phyloP scores from a whole-genome alignment of 441 rosid species.

The Daphne laureola region DNA sequence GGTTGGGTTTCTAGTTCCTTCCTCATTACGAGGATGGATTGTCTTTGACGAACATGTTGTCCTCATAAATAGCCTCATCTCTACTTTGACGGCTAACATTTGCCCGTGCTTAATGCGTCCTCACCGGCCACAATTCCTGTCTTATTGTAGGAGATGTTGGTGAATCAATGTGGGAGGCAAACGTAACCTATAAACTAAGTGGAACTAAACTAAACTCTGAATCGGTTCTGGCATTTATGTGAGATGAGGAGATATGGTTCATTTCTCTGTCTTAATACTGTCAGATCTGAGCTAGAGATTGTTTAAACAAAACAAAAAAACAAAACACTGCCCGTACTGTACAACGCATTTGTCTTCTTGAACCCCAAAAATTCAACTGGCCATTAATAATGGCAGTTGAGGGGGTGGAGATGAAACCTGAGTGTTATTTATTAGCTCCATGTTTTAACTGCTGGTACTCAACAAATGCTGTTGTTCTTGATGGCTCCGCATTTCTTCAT shows the following conservation, averaged over 20 bases:
- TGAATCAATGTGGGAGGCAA: no score
- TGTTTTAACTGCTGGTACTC: slow-evolving; percentile 12
- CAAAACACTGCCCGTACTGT: slow-evolving; percentile 12
- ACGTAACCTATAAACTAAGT: no score
- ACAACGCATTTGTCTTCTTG: slow-evolving; percentile 1
- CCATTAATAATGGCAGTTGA: slow-evolving; percentile 36
- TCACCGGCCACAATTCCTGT: no score
- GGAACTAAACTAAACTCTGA: no score
- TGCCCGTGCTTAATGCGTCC: no score
- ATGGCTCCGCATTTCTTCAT: slow-evolving; percentile 46
- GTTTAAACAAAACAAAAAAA: no score
- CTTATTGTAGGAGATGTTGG: no score
- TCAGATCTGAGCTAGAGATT: neutral
- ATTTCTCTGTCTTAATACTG: no score
- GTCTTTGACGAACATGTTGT: no score
- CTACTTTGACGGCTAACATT: slow-evolving; percentile 24
- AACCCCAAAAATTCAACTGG: neutral
- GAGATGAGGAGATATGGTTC: no score
- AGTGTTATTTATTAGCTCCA: slow-evolving; percentile 13
- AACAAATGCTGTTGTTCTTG: slow-evolving; percentile 5
- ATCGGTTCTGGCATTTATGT: no score
- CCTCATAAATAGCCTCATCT: slow-evolving; percentile 8
- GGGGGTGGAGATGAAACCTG: slow-evolving; percentile 5
- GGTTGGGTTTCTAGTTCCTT: neutral
- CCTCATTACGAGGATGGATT: no score